Base-by-base conservation (phyloP, 768 basidiomycete genomes). In the Phylloporus rhodoxanthus region DNA sequence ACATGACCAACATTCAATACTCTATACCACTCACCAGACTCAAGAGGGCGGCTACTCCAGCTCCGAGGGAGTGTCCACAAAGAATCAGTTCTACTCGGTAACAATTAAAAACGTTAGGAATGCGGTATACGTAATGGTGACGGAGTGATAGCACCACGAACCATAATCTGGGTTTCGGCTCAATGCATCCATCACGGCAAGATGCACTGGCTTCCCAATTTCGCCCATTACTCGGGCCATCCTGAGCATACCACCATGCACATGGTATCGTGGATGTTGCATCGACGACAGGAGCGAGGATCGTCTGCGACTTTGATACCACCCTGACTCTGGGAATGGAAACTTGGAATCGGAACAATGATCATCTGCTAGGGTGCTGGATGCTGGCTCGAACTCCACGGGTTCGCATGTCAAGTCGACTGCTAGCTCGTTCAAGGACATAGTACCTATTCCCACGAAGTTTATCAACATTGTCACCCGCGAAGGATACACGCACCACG, bases 341-440 rank as follows among this genome's bases (percentile, higher is more conserved):
- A 53, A 67, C 70, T 51, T 68, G 67, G 17, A 74, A 67, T 42
- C 49, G 61, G 14, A 49, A 29, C 68, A 62, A 33, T 57, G 26
- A 30, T 61, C 63, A 21, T 62, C 67, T 25, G 30, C 48, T 9
- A 59, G 50, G 14, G 62, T 52, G 4, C 73, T 75, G 1, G 61
- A 64, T 15, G 78, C 81, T 21, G 81, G 82, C 48, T 77, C 72
- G 54, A 87, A 87, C 19, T 77, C 72, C 34, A 81, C 81, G 0
- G 84, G 77, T 48, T 90, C 85, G 65, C 90, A 91, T 1, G 88
- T 87, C 42, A 91, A 73, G 68, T 91, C 88, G 9, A 87, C 87
- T 14, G 88, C 89, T 5, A 91, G 78, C 66, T 91, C 89, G 57
- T 91, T 91, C 37, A 92, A 71, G 3, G 85, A 86, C 87, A 91